Evolutionary conservation across 2,329 filamentous ascomycete species (phyloP), one percentile per base, ranked within the genome.

Genomic region (Cadophora gregata): DNA sequence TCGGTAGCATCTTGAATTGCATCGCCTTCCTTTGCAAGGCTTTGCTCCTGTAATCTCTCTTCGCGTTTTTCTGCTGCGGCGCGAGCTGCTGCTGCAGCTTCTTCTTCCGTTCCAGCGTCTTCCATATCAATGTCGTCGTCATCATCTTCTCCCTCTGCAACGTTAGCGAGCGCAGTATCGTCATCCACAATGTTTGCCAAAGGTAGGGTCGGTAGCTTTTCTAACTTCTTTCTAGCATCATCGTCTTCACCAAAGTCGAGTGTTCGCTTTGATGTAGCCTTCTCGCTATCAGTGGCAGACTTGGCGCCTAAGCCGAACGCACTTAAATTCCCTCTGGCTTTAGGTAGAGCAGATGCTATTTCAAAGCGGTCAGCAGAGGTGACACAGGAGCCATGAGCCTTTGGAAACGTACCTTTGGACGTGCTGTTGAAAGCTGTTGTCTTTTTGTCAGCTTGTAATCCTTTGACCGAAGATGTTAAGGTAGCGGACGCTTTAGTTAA

Each of bases 191-290:
- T 80, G 71, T 86, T 85, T 75, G 90, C 86, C 63, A 92, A 82
- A 63, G 90, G 86, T 67, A 92, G 87, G 71, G 90, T 90, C 66
- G 95, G 94, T 68, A 99, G 88, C 80, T 94, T 96, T 77, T 93
- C 93, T 71, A 99, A 86, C 81, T 96, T 97, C 77, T 93, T 92
- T 76, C 92, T 89, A 1, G 90, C 91, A 36, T 88, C 90, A 74
- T 97, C 93, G 74, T 97, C 95, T 75, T 97, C 95, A 68, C 92
- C 94, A 73, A 97, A 89, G 73, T 93, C 89, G 25, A 97, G 83
- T 68, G 92, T 93, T 72, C 90, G 90, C 76, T 93, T 93, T 24
- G 87, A 83, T 4, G 86, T 83, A 3, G 85, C 78, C 75, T 92
- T 93, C 61, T 92, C 90, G 25, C 78, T 79, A 62, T 93, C 93